phyloP scores from a whole-genome alignment of 75 land plant genomes.

The Adiantum capillusveneris region DNA sequence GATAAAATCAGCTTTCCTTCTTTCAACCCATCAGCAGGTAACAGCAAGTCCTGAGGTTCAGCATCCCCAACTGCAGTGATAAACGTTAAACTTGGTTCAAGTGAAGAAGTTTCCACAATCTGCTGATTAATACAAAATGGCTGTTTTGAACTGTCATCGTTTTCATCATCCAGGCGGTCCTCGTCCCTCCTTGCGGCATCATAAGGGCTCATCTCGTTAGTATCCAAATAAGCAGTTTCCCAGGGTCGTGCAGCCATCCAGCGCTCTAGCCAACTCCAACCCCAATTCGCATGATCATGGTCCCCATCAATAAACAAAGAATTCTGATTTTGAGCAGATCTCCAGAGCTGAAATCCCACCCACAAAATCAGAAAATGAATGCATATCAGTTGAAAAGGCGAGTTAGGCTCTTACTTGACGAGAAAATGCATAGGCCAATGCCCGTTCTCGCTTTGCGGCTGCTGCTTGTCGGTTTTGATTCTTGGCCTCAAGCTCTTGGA shows the following conservation, averaged over 20 bases:
- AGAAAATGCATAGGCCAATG: constrained; percentile 29
- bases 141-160: not conserved
- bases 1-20: too few species aligned
- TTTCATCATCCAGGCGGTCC: not conserved
- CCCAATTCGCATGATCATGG: constrained; percentile 60
- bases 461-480: constrained; percentile 19
- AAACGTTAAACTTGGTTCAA: not conserved
- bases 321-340: constrained; percentile 3
- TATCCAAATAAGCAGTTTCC: constrained; percentile 36
- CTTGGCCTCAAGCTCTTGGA: constrained; percentile 21
- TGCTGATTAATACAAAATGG: too few species aligned
- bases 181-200: not conserved
- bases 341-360: constrained; percentile 19
- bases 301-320: constrained; percentile 12
- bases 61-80: not conserved
- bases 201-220: constrained; percentile 8
- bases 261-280: constrained; percentile 93
- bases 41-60: not conserved
- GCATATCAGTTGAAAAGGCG: too few species aligned
- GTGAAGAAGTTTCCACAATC: not conserved
- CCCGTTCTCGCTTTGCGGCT: constrained; percentile 25
- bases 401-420: constrained; percentile 19
- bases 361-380: too few species aligned
- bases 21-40: not conserved
- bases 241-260: constrained; percentile 92